phyloP scores from a whole-genome alignment of 2,329 filamentous ascomycete species.

The Fusarium coffeatum region DNA sequence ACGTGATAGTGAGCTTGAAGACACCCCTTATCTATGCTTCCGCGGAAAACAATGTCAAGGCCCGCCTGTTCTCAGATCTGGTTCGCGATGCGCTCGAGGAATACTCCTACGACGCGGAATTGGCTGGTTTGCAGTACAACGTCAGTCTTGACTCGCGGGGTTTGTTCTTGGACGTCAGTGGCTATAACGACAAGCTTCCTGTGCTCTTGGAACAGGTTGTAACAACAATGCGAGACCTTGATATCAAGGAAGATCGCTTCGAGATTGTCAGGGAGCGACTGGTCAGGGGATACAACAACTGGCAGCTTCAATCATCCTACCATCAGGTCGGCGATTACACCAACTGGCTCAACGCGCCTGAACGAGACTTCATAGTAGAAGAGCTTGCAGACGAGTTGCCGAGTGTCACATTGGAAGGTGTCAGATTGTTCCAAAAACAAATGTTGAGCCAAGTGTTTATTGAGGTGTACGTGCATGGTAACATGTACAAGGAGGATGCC shows the following conservation, averaged over 20 bases:
- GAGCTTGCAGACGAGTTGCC: conserved; percentile 83
- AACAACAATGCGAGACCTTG: conserved; percentile 82
- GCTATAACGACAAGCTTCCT: conserved; percentile 96
- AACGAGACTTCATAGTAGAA: conserved; percentile 82
- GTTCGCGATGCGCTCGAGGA: conserved; percentile 90
- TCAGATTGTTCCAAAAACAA: conserved; percentile 82
- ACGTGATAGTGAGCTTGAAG: conserved; percentile 81
- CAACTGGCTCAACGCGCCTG: conserved; percentile 77
- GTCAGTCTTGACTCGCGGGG: conserved; percentile 79
- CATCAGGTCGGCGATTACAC: conserved; percentile 87
- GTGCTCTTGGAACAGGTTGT: conserved; percentile 92
- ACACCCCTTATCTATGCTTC: conserved; percentile 84
- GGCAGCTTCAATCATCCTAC: conserved; percentile 88
- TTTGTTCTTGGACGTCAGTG: conserved; percentile 81
- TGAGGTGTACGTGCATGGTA: conserved; percentile 89
- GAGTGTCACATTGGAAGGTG: conserved; percentile 77
- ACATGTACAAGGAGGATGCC: conserved; percentile 93
- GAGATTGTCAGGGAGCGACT: conserved; percentile 90
- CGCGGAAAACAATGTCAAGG: conserved; percentile 81
- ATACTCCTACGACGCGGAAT: conserved; percentile 95
- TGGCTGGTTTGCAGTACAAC: conserved; percentile 87
- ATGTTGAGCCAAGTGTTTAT: conserved; percentile 86
- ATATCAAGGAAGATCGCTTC: conserved; percentile 88
- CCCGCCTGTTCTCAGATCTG: conserved; percentile 83
- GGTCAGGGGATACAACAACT: conserved; percentile 82